phyloP scores from a whole-genome alignment of 2,329 filamentous ascomycete genomes.

The Calonectria naviculata region DNA sequence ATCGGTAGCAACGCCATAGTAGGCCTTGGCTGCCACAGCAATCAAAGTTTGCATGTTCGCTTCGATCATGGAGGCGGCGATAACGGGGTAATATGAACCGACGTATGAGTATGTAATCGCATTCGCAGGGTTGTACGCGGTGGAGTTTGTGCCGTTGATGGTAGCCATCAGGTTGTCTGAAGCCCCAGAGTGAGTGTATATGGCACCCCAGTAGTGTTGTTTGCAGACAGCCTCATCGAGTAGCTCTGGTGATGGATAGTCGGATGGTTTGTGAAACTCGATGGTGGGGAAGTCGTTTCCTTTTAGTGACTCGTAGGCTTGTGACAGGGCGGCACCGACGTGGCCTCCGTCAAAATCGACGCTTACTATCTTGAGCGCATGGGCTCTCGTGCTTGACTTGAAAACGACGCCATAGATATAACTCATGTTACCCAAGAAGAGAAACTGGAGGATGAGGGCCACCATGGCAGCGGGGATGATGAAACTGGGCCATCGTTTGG shows the following conservation, averaged over 20 bases:
- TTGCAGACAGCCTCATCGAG: conserved; percentile 49
- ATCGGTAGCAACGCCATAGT: conserved; percentile 39
- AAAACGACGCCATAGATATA: conserved; percentile 50
- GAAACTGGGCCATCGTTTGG: conserved; percentile 12
- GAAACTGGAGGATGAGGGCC: conserved; percentile 25
- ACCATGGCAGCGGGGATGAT: conserved; percentile 31
- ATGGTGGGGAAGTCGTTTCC: conserved; percentile 46
- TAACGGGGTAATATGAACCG: conserved; percentile 48
- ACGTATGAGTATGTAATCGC: conserved; percentile 50
- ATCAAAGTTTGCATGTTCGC: conserved; percentile 44
- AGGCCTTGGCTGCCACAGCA: conserved; percentile 34
- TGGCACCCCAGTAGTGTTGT: conserved; percentile 50
- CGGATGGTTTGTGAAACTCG: conserved; percentile 33
- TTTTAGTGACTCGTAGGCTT: conserved; percentile 46
- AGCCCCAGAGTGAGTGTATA: conserved; percentile 46
- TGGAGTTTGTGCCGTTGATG: conserved; percentile 35
- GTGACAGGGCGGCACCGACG: conserved; percentile 45
- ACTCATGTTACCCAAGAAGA: conserved; percentile 38
- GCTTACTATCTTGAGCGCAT: conserved; percentile 41
- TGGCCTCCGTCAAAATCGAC: conserved; percentile 47
- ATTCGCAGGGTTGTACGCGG: conserved; percentile 45
- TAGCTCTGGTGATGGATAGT: conserved; percentile 41
- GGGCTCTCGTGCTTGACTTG: conserved; percentile 32
- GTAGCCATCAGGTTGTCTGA: conserved; percentile 44
- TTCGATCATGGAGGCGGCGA: conserved; percentile 41